These are phyloP conservation scores for Helenozyma rhizophorensis DNA, from an alignment of 805 yeast species.

Conservation along the genomic window DNA sequence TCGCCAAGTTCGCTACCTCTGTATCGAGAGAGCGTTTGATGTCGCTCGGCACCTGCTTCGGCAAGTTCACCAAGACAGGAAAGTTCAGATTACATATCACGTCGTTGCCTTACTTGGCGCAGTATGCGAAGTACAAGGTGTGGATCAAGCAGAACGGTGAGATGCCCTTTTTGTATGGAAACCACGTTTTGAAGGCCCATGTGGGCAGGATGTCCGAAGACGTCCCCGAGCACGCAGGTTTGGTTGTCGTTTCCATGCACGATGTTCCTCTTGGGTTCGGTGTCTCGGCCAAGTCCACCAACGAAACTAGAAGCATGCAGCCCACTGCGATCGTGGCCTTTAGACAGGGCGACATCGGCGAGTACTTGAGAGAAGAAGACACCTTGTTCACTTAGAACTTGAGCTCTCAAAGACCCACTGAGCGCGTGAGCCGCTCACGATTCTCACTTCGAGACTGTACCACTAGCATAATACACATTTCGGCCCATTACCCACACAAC, in stretches of 20 bases:
- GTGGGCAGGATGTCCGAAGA: slow-evolving; percentile 96
- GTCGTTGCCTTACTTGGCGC: slow-evolving; percentile 75
- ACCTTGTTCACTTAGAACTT: slow-evolving; percentile 80
- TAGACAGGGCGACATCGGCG: slow-evolving; percentile 97
- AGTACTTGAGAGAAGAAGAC: slow-evolving; percentile 96
- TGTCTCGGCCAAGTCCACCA: slow-evolving; percentile 85
- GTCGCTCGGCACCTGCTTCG: slow-evolving; percentile 91
- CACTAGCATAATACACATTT: slow-evolving; percentile 9
- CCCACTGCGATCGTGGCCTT: slow-evolving; percentile 95
- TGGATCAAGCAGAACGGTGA: slow-evolving; percentile 98
- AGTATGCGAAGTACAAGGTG: slow-evolving; percentile 85
- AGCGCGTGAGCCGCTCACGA: no score
- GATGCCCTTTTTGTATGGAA: slow-evolving; percentile 96
- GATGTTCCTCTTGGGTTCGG: slow-evolving; percentile 96
- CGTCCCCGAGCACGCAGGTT: slow-evolving; percentile 97
- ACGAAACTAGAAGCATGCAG: slow-evolving; percentile 80
- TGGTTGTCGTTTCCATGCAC: slow-evolving; percentile 83
- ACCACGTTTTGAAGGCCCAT: slow-evolving; percentile 94
- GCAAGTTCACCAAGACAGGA: slow-evolving; percentile 96
- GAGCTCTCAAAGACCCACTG: no score
- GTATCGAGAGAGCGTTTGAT: slow-evolving; percentile 85
- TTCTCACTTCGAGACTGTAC: neutral
- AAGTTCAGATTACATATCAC: slow-evolving; percentile 94
- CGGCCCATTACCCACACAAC: no score
- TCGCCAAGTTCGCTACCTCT: slow-evolving; percentile 84